Base-by-base conservation (phyloP, 495 filamentous ascomycete genomes). In the Endocarpon pusillum region DNA sequence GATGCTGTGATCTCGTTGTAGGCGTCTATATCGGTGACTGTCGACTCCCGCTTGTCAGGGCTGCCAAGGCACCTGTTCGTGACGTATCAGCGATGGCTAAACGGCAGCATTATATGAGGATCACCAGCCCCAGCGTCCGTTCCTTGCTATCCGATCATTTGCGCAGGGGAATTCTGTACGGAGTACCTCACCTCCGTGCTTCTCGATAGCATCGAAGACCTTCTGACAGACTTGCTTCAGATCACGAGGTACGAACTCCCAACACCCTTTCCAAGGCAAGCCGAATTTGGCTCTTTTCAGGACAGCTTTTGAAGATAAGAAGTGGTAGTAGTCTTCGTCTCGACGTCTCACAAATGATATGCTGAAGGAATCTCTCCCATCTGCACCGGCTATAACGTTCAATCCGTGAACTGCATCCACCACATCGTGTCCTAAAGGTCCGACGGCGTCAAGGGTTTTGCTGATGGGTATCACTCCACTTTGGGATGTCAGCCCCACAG, bases 1-100 rank as follows among this genome's bases (percentile, higher is more conserved):
- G 82, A 82, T 14, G 54, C 48, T 26, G 54, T 53, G 42, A 84
- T 69, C 54, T 79, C 68, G 54, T 81, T 80, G 57, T 81, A 81
- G 47, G 80, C 80, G 41, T 84, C 78, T 5, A 74, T 69, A 45
- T 79, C 80, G 37, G 81, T 61, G 35, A 71, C 66, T 4, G 67
- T 74, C 54, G 73, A 81, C 43, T 81, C 78, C 11, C 69, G 75
- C 46, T 81, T 67, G 42, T 82, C 76, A 18, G 71, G 54, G 40
- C 54, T 71, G 7, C 76, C 74, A 3, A 71, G 66, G n/a, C n/a
- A n/a, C n/a, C n/a, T n/a, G n/a, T n/a, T n/a, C n/a, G n/a, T n/a
- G n/a, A n/a, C n/a, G n/a, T n/a, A n/a, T n/a, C n/a, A n/a, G n/a
- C n/a, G n/a, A n/a, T n/a, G n/a, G n/a, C n/a, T n/a, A n/a, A n/a